These are phyloP conservation scores for Talaromyces sp. DNA, from an alignment of 2,329 filamentous ascomycete genomes.

Conservation along the genomic window DNA sequence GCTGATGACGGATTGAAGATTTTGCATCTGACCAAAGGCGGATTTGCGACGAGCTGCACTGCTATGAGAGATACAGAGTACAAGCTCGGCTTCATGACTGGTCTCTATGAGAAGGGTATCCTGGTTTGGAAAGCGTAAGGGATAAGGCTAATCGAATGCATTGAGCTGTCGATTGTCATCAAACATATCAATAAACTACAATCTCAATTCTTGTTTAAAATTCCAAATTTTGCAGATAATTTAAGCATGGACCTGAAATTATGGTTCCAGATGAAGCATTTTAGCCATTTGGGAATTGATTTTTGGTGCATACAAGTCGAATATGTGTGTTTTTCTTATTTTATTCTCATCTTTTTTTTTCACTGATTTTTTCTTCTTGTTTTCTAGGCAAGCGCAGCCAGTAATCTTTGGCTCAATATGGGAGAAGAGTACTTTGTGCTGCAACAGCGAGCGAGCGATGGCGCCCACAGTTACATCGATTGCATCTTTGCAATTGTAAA, in stretches of 20 bases:
- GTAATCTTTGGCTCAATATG: background rate
- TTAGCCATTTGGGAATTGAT: background rate
- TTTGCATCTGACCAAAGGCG: background rate
- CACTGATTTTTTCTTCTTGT: background rate
- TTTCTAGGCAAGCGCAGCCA: background rate
- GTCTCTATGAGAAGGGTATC: slow-evolving; percentile 14
- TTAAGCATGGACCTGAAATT: background rate
- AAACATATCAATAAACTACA: background rate
- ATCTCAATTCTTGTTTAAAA: background rate
- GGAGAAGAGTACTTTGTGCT: background rate
- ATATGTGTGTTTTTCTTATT: too few relatives aligned
- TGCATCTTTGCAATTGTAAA: background rate
- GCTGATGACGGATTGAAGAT: background rate
- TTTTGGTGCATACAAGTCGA: background rate
- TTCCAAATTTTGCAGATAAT: background rate
- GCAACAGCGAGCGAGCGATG: background rate
- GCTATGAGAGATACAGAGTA: slow-evolving; percentile 10
- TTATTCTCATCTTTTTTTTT: too few relatives aligned
- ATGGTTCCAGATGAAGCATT: background rate
- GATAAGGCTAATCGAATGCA: background rate
- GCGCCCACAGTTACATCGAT: background rate
- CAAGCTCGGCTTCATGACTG: slow-evolving; percentile 12
- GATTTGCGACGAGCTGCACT: slow-evolving; percentile 8
- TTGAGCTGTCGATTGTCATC: background rate
- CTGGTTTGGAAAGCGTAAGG: slow-evolving; percentile 10